Base-by-base conservation (phyloP, 768 basidiomycete species). In the Phylloporus rhodoxanthus region DNA sequence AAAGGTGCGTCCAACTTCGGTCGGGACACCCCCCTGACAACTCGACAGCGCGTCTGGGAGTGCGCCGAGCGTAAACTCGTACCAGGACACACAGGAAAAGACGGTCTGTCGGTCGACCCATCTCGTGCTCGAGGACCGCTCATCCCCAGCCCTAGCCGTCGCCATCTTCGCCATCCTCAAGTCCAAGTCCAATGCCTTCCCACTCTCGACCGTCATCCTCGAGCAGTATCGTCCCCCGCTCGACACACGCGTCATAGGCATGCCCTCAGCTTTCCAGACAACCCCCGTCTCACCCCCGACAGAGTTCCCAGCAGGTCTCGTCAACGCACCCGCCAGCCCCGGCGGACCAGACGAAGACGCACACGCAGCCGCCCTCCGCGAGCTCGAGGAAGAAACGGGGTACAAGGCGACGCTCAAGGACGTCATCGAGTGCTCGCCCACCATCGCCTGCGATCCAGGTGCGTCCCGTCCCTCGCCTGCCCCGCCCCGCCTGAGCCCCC, bases 181-280 rank as follows among this genome's bases (percentile, higher is more conserved):
- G 30, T 92, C 92, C 38, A 81, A 81, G 65, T 80, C 78, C 8
- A 74, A 78, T 52, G 76, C 80, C 3, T 91, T 91, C 59, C 82
- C 82, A 4, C 65, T 77, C 5, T 89, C 87, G 1, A 92, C 88
- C 4, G 77, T 95, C 47, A 73, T 97, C 56, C 82, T 96, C 58
- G 91, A 95, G 62, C 94, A 96, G 64, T 97, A 86, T 65, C 82
- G 95, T 21, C 92, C 95, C 0, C 91, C 94, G 0, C 75, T 92
- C 40, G 85, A 80, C 58, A 84, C 82, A 53, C 75, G 78, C 54
- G 76, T 88, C 51, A 76, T 95, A 51, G 92, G 90, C 82, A 63
- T 36, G 68, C 26, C 26, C 26, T 5, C 26, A 1, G 7, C 26
- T 26, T n/a, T 26, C 26, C 26, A 26, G 26, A 7, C 7, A 4